phyloP scores from a whole-genome alignment of 306 rosid genomes.

The Dalbergia oliveri region DNA sequence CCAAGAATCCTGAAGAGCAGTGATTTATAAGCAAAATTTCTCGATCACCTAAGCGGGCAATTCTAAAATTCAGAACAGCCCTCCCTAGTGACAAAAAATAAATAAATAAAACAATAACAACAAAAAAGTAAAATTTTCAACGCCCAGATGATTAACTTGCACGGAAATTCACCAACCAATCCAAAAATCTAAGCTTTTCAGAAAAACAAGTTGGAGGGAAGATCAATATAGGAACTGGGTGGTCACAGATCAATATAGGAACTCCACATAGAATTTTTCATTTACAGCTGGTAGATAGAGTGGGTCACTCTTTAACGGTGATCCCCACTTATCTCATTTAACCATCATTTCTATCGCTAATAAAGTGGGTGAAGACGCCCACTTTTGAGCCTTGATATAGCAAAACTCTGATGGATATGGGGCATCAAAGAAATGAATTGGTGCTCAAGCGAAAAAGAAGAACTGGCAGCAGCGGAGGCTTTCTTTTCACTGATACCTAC shows the following conservation, averaged over 20 bases:
- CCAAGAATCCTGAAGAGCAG: conserved; percentile 9
- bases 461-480: too few relatives aligned
- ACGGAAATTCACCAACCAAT: conserved; percentile 54
- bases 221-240: conserved; percentile 49
- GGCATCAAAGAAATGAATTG: too few relatives aligned
- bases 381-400: too few relatives aligned
- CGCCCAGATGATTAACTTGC: conserved; percentile 45
- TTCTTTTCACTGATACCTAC: too few relatives aligned
- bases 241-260: conserved; percentile 44
- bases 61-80: conserved; percentile 35
- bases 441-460: too few relatives aligned
- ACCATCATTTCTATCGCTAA: too few relatives aligned
- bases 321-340: too few relatives aligned
- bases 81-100: conserved; percentile 15
- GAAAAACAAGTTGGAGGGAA: conserved; percentile 44
- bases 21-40: conserved; percentile 43
- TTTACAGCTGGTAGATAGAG: too few relatives aligned
- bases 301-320: too few relatives aligned
- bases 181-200: conserved; percentile 47
- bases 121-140: conserved; percentile 11
- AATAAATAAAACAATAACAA: background rate
- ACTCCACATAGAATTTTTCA: too few relatives aligned
- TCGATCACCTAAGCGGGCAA: conserved; percentile 53
- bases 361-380: too few relatives aligned
- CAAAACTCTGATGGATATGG: too few relatives aligned